Percentiles rank a stretch among this genome's conserved stretches.
These are phyloP conservation scores for Vitis hybrid DNA, from an alignment of 177 flowering plant species.

Conservation along the genomic window DNA sequence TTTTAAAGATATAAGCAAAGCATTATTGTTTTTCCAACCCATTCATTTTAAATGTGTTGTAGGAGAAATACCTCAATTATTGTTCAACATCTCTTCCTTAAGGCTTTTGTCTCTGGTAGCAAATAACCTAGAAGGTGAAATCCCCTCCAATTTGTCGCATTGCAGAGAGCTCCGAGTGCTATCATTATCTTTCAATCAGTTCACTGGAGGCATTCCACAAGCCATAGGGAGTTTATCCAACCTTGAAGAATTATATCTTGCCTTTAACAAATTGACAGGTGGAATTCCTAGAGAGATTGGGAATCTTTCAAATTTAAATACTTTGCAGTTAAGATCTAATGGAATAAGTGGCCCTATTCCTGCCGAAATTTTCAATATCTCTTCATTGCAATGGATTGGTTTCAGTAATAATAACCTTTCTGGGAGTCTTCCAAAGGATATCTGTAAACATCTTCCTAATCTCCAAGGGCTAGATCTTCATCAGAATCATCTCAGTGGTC, in stretches of 20 bases:
- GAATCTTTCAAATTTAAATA: slow-evolving; percentile 18
- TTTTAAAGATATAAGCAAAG: too few species aligned
- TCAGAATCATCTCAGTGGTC: too few species aligned
- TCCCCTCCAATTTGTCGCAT: too few species aligned
- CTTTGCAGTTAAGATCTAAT: neutral
- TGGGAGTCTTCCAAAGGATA: neutral
- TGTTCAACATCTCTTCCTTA: too few species aligned
- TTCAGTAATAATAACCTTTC: neutral
- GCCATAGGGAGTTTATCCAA: slow-evolving; percentile 15
- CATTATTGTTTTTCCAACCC: too few species aligned
- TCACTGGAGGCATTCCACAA: slow-evolving; percentile 14
- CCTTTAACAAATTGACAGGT: slow-evolving; percentile 18
- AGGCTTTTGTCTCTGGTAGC: too few species aligned
- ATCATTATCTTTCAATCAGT: neutral
- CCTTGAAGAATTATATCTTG: slow-evolving; percentile 4
- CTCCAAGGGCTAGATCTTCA: too few species aligned
- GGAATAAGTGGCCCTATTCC: slow-evolving; percentile 15
- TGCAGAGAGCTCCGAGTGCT: neutral
- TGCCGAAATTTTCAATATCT: slow-evolving; percentile 3
- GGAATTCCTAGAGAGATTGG: slow-evolving; percentile 19
- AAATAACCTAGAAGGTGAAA: slow-evolving; percentile 14
- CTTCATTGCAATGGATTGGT: neutral
- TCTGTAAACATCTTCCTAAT: neutral
- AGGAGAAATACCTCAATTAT: too few species aligned
- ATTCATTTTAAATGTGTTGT: too few species aligned